phyloP scores from a whole-genome alignment of 2,329 filamentous ascomycete genomes.

The Cladophialophora exuberans region DNA sequence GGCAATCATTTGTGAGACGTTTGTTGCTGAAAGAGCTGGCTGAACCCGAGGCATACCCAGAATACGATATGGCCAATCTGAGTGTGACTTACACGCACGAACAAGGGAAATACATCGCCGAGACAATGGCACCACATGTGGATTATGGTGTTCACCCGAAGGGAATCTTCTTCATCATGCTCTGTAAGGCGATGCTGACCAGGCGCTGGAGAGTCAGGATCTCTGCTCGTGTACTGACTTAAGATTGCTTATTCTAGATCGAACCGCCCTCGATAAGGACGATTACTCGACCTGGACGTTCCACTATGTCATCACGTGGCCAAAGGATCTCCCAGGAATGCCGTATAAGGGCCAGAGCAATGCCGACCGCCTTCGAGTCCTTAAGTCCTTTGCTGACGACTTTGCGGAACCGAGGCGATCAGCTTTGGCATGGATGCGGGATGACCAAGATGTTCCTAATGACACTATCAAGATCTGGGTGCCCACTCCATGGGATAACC shows the following conservation, averaged over 20 bases:
- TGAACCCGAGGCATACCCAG: neutral
- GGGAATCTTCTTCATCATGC: conserved; percentile 8
- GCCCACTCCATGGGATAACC: neutral
- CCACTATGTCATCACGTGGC: neutral
- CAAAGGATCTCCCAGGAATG: neutral
- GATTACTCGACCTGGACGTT: conserved; percentile 6
- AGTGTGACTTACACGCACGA: conserved; percentile 3
- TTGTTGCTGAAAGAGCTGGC: conserved; percentile 6
- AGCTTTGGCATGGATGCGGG: neutral
- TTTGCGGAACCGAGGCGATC: neutral
- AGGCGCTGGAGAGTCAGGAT: neutral
- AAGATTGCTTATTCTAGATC: neutral
- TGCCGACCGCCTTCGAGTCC: neutral
- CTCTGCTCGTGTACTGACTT: neutral
- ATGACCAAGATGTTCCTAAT: neutral
- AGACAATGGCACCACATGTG: conserved; percentile 1
- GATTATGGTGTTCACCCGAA: conserved; percentile 1
- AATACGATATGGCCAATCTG: conserved; percentile 2
- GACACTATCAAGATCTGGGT: neutral
- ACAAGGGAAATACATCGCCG: conserved; percentile 1
- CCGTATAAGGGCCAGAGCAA: conserved; percentile 1
- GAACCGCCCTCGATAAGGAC: conserved; percentile 1
- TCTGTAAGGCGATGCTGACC: neutral
- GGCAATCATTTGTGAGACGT: conserved; percentile 1
- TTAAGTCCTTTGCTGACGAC: neutral